Base-by-base conservation (phyloP, 2,329 filamentous ascomycete species). In the Emergomyces pasteurianus region DNA sequence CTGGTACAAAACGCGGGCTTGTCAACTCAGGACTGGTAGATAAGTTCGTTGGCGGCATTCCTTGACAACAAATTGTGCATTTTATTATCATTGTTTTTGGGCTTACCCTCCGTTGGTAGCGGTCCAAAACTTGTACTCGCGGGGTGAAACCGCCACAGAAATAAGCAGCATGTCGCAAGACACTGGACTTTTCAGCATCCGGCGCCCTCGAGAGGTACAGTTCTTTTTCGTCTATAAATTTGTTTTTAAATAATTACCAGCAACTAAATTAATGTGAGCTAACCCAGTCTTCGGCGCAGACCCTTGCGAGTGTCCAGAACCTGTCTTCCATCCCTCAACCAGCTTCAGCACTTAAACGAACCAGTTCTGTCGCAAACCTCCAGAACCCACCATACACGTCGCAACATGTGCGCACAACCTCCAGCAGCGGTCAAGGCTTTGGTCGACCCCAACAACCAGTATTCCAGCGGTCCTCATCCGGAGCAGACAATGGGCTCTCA, bases 341-440 rank as follows among this genome's bases (percentile, higher is more conserved):
- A 9, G 83, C 89, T 34, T 97, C 92, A 47, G 90, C 91, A 47
- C 87, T 99, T 82, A 99, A 99, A 79, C 89, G 94, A 73, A 88
- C 89, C 36, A 94, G 86, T 70, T 92, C 90, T 14, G 86, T 85
- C 67, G 85, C 85, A 64, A 84, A 85, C 70, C 80, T 85, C 68
- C 81, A 83, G 62, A 81, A 82, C 69, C 79, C 80, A 61, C 84
- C 83, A 53, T 87, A 83, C 69, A 85, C 86, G 60, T 81, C 82
- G 60, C 86, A 87, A 71, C 89, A 95, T 79, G 85, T 80, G 67
- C 90, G 92, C 67, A 90, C 90, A 34, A 84, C 89, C 68, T 96
- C 92, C 64, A 88, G 95, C 73, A 92, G 92, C 67, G 92, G 92
- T 67, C 89, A 96, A 63, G 92, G 90, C 67, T 83, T 91, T 65